Evolutionary conservation across 495 filamentous ascomycete genomes (phyloP).

Genomic region (Hypomontagnella submonticulosa): DNA sequence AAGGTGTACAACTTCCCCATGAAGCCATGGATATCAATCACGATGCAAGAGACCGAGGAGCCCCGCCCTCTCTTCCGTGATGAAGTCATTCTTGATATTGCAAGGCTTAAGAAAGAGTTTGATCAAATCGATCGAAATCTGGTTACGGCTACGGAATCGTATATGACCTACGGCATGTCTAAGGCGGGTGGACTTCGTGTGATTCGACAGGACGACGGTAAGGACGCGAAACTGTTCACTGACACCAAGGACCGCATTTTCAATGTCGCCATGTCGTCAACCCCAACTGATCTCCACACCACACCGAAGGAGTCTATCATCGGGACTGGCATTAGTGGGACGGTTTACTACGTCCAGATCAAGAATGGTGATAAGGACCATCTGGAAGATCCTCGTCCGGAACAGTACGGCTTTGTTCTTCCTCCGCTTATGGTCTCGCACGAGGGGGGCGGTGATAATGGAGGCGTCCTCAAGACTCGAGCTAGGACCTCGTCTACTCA

Average conservation of each 20-base stretch:
- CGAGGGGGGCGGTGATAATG: conserved; percentile 83
- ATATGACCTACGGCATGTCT: conserved; percentile 91
- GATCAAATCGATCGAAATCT: conserved; percentile 96
- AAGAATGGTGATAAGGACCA: conserved; percentile 75
- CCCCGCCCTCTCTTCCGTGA: conserved; percentile 68
- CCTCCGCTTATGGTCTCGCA: conserved; percentile 75
- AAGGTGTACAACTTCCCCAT: conserved; percentile 95
- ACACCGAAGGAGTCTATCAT: conserved; percentile 78
- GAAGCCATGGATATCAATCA: conserved; percentile 91
- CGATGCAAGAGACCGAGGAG: conserved; percentile 58
- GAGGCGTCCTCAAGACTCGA: conserved; percentile 93
- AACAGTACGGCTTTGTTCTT: conserved; percentile 82
- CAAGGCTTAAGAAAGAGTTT: conserved; percentile 93
- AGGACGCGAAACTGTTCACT: conserved; percentile 87
- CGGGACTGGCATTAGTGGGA: conserved; percentile 90
- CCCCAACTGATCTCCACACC: conserved; percentile 58
- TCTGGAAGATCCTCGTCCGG: conserved; percentile 75
- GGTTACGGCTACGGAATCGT: conserved; percentile 86
- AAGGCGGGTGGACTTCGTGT: conserved; percentile 92
- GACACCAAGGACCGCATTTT: conserved; percentile 90
- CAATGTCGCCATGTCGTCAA: conserved; percentile 84
- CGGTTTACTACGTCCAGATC: conserved; percentile 90
- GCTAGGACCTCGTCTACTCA: conserved; percentile 88
- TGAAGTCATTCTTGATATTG: conserved; percentile 85
- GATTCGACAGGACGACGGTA: conserved; percentile 92